Base-by-base conservation (phyloP, 805 yeast species). In the Kodamaea lidongshanica region DNA sequence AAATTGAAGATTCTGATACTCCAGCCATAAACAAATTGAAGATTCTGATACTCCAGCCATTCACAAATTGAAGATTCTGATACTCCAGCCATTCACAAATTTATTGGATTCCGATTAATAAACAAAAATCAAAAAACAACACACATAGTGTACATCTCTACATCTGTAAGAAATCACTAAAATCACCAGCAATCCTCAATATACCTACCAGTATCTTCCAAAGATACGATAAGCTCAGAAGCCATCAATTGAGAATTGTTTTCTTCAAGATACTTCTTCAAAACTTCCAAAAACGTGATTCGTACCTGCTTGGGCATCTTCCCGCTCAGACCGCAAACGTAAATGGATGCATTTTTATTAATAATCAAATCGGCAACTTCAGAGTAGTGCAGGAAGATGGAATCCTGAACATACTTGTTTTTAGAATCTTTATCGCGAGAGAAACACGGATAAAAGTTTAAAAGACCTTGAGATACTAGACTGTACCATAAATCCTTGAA, bases 311-410 rank as follows among this genome's bases (percentile, higher is more conserved):
- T 67, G 1, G 98, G 98, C 98, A 92, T 92, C 40, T 74, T 74
- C 0, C 98, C 97, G 15, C 94, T 77, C 10, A 95, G 78, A 0
- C 99, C 99, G 63, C 98, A 89, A 5, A 92, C 64, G 49, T 79
- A 87, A 4, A 92, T 58, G 0, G 71, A 54, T 0, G 83, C 94
- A n/a, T 64, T 51, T 24, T 71, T 41, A 9, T 76, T 60, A 1
- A 72, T 50, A 4, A 88, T 46, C 30, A 77, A 52, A 3, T 76
- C 68, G 1, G 65, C 71, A 2, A 89, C 56, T 12, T 61, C 27
- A 3, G 61, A 51, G 18, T 67, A 65, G 24, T 78, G 57, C 16
- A 59, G 55, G 58, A 71, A 80, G 23, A 89, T 42, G 26, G 65
- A 60, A 46, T 85, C 83, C 49, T 89, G 96, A 2, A 89, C 95